Conservation (phyloP, 441 rosid genomes). For the Omphalea diandra region DNA sequence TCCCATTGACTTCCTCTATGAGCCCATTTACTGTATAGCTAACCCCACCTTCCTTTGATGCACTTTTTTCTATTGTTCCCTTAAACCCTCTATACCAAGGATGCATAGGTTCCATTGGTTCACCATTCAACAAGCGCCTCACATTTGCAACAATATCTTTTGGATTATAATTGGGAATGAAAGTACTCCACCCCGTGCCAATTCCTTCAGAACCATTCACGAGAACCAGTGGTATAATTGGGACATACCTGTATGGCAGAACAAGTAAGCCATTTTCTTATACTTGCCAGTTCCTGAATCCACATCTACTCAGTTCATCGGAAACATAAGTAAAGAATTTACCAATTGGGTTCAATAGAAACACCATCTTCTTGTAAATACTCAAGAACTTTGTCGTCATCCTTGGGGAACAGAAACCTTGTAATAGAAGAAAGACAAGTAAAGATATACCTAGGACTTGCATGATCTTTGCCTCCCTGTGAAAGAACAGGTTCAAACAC, state of each 20-base stretch:
- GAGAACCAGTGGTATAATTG: constrained; percentile 80
- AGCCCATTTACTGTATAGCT: constrained; percentile 67
- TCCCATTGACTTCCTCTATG: constrained; percentile 71
- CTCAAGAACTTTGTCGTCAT: constrained; percentile 79
- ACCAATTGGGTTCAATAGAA: constrained; percentile 88
- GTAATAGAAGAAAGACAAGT: constrained; percentile 75
- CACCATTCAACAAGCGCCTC: constrained; percentile 66
- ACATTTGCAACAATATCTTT: constrained; percentile 78
- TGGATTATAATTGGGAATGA: constrained; percentile 88
- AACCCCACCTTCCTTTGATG: constrained; percentile 65
- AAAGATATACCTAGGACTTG: constrained; percentile 83
- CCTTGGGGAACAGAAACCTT: constrained; percentile 76
- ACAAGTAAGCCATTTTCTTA: constrained; percentile 9
- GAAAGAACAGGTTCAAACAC: constrained; percentile 13
- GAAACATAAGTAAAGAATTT: constrained; percentile 7
- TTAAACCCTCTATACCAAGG: constrained; percentile 94
- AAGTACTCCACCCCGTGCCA: constrained; percentile 98
- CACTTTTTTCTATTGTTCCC: constrained; percentile 77
- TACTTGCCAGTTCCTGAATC: neutral
- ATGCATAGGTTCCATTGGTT: constrained; percentile 85
- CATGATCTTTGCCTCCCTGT: constrained; percentile 98
- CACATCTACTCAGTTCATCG: neutral
- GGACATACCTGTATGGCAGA: constrained; percentile 72
- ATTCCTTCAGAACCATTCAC: constrained; percentile 98
- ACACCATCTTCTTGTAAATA: constrained; percentile 93